These are phyloP conservation scores for Reticulascus tulasneorum DNA, from an alignment of 2,329 filamentous ascomycete genomes.

Conservation along the genomic window DNA sequence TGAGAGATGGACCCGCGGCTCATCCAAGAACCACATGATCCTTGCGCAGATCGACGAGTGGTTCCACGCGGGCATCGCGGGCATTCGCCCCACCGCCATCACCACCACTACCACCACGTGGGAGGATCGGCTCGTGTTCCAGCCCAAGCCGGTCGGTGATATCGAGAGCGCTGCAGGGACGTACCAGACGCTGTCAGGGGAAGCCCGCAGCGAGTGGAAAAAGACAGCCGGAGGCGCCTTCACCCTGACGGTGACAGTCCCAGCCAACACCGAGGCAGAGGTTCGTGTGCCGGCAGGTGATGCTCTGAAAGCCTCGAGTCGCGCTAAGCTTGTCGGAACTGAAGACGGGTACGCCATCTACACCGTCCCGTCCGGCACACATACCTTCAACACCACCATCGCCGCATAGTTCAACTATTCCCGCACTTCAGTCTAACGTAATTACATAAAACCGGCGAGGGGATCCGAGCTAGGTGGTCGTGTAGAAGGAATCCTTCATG, in stretches of 20 bases:
- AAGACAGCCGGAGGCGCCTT: background rate
- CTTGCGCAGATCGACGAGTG: conserved; percentile 10
- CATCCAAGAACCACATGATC: conserved; percentile 10
- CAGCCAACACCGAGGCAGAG: conserved; percentile 2
- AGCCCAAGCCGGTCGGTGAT: conserved; percentile 4
- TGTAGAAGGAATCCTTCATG: too few species aligned
- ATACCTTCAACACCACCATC: background rate
- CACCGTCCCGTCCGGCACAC: background rate
- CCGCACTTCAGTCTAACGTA: too few species aligned
- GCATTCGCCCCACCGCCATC: background rate
- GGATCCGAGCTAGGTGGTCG: too few species aligned
- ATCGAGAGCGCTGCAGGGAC: background rate
- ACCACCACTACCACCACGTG: background rate
- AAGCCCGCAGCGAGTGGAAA: conserved; percentile 2
- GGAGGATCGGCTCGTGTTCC: background rate
- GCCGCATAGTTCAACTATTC: too few species aligned
- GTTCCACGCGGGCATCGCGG: conserved; percentile 6
- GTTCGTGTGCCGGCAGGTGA: background rate
- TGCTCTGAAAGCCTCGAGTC: background rate
- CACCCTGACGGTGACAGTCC: background rate
- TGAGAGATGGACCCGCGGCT: conserved; percentile 2
- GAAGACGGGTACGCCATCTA: background rate
- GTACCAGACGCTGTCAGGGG: background rate
- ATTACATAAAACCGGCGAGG: too few species aligned
- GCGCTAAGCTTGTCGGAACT: background rate